Evolutionary conservation across 441 rosid species (phyloP), one percentile per base, ranked within the genome.

Genomic region (California macrophylla): DNA sequence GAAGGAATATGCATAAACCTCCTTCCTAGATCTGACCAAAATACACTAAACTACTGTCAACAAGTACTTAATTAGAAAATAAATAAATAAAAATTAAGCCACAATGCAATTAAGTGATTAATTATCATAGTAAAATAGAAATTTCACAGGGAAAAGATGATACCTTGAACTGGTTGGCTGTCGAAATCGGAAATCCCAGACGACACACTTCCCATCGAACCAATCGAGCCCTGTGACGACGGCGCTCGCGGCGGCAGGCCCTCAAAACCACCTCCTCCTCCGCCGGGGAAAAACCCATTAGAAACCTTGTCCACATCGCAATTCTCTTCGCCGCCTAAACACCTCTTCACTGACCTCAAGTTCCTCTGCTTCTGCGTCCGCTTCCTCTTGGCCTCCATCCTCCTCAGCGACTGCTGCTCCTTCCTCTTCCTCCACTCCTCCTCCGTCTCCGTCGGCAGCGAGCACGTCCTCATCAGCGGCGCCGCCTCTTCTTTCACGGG

Each of bases 351-450:
- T 18, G 60, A 52, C 60, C 24, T 52, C 5, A 18, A 20, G 74
- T 75, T 86, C 79, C 80, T 82, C 79, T 83, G 90, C 74, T 88
- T 93, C 85, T 87, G 88, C 40, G 83, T 72, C 72, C 96, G 82
- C 85, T 86, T 90, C 81, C 96, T 79, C 82, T 93, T 93, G 4
- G 93, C 98, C 76, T 86, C 91, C 81, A 85, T 81, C 74, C 97
- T 84, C 80, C 97, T 84, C 18, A 84, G 75, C 26, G 85, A 81
- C 79, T 90, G 97, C 79, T 84, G 62, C 76, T 85, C 85, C 69
- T 93, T 90, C 78, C 96, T 87, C 80, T 80, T 90, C 85, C 90
- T 89, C 87, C 84, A 82, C 64, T 85, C 86, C 15, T 83, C 93
- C 77, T 83, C 89, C 65, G 85, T 82, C 78, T 89, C 91, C 42